A percentile compares a stretch with the other conserved stretches of the same genome.
Evolutionary conservation across 208 protist species (phyloP).

Genomic region (Balamuthia mandrillaris): DNA sequence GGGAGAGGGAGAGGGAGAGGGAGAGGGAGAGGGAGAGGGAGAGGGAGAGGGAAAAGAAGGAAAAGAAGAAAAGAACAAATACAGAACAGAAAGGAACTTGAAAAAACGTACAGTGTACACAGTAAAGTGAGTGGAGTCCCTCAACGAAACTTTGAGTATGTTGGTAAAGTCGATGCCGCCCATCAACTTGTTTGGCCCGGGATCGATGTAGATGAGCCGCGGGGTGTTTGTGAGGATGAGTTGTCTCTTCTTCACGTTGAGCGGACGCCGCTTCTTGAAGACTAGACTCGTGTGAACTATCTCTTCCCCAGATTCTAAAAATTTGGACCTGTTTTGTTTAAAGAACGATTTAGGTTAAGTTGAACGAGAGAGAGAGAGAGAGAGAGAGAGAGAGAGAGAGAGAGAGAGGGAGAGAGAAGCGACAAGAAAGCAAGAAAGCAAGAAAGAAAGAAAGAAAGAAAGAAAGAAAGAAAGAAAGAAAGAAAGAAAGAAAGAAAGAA

Average conservation of each 20-base stretch:
- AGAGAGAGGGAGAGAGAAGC: too few relatives aligned
- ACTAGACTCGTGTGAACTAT: constrained; percentile 41
- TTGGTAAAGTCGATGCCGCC: constrained; percentile 37
- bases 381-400: too few relatives aligned
- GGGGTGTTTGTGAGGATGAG: constrained; percentile 53
- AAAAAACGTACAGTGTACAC: not conserved
- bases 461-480: too few relatives aligned
- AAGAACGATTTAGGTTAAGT: too few relatives aligned
- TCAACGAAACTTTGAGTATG: not conserved
- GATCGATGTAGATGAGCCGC: constrained; percentile 60
- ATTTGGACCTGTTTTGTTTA: not conserved
- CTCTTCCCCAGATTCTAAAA: not conserved
- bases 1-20: too few relatives aligned
- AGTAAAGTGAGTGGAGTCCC: not conserved
- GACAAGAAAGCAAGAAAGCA: too few relatives aligned
- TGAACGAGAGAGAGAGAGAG: too few relatives aligned
- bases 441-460: too few relatives aligned
- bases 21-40: too few relatives aligned
- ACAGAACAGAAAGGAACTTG: not conserved
- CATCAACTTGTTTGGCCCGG: constrained; percentile 44
- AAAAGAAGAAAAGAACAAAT: not conserved
- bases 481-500: too few relatives aligned
- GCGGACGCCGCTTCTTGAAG: constrained; percentile 43
- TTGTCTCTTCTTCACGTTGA: constrained; percentile 53
- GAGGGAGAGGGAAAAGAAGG: too few relatives aligned